Conservation (phyloP, 2,329 filamentous ascomycete species). For the Sclerotinia sclerotiorum region DNA sequence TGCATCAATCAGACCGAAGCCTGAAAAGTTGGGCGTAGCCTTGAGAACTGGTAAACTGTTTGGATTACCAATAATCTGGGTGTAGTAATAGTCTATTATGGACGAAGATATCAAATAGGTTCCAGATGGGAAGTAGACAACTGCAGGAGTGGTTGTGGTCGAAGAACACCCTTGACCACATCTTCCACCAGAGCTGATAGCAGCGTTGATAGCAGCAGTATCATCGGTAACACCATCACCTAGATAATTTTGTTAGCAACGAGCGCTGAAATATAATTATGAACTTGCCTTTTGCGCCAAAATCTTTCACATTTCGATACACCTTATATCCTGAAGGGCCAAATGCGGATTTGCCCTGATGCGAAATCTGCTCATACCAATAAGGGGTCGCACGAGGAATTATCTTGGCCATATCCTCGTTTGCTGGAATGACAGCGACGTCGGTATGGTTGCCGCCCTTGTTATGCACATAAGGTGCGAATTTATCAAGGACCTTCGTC, state of each 20-base stretch:
- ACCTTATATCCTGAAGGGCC: conserved; percentile 28
- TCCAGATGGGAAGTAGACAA: conserved; percentile 37
- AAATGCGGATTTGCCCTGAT: conserved; percentile 29
- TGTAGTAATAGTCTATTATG: conserved; percentile 34
- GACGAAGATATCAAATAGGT: conserved; percentile 36
- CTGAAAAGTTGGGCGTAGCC: conserved; percentile 66
- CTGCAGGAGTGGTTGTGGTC: conserved; percentile 49
- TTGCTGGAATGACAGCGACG: conserved; percentile 6
- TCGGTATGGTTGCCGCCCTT: conserved; percentile 13
- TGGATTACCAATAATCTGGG: conserved; percentile 36
- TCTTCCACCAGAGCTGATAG: conserved; percentile 29
- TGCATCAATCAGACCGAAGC: conserved; percentile 77
- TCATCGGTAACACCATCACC: conserved; percentile 68
- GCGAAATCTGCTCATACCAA: conserved; percentile 29
- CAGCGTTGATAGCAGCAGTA: conserved; percentile 75
- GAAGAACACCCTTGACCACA: conserved; percentile 49
- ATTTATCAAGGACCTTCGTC: conserved; percentile 19
- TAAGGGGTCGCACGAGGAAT: conserved; percentile 25
- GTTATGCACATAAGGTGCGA: conserved; percentile 18
- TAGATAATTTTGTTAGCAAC: not conserved
- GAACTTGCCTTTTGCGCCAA: conserved; percentile 24
- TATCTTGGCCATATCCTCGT: conserved; percentile 18
- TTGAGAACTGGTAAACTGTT: conserved; percentile 66
- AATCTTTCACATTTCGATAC: conserved; percentile 29
- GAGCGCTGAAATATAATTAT: conserved; percentile 39